A percentile compares a stretch with the other conserved stretches of the same genome.
These are phyloP conservation scores for Tricholoma sp. DNA, from an alignment of 768 basidiomycete genomes.

Conservation along the genomic window DNA sequence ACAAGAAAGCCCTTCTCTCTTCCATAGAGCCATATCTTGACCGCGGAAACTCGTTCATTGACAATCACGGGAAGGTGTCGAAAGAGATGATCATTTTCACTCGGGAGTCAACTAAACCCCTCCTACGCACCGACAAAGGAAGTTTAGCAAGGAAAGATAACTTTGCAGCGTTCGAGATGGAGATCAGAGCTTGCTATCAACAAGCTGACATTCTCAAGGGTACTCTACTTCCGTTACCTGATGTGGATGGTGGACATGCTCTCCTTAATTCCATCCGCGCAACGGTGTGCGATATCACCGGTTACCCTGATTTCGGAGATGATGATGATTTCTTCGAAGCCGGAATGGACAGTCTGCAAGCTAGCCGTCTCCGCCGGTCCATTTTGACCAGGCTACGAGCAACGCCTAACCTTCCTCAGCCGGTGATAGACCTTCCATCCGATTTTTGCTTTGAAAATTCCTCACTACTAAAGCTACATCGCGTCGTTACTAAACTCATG, in stretches of 20 bases:
- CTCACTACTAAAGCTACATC: slow-evolving; percentile 20
- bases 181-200: slow-evolving; percentile 30
- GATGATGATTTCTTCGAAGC: slow-evolving; percentile 32
- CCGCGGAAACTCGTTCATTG: slow-evolving; percentile 28
- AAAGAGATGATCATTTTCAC: slow-evolving; percentile 35
- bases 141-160: slow-evolving; percentile 29
- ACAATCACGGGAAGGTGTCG: slow-evolving; percentile 32
- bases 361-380: slow-evolving; percentile 27
- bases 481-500: slow-evolving; percentile 17
- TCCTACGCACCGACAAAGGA: slow-evolving; percentile 34
- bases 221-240: slow-evolving; percentile 20
- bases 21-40: slow-evolving; percentile 26
- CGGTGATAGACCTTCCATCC: slow-evolving; percentile 16
- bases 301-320: slow-evolving; percentile 17
- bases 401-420: slow-evolving; percentile 14
- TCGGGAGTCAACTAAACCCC: slow-evolving; percentile 21
- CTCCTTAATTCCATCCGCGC: slow-evolving; percentile 17
- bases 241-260: slow-evolving; percentile 12
- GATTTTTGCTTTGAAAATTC: slow-evolving; percentile 29
- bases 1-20: slow-evolving; percentile 13
- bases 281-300: slow-evolving; percentile 18
- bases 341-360: slow-evolving; percentile 38
- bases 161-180: slow-evolving; percentile 23
- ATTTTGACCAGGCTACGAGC: slow-evolving; percentile 20
- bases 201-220: slow-evolving; percentile 17